Percentiles rank a stretch among this genome's conserved stretches.
These are phyloP conservation scores for Fusarium chuoi DNA, from an alignment of 2,329 filamentous ascomycete species.

Conservation along the genomic window DNA sequence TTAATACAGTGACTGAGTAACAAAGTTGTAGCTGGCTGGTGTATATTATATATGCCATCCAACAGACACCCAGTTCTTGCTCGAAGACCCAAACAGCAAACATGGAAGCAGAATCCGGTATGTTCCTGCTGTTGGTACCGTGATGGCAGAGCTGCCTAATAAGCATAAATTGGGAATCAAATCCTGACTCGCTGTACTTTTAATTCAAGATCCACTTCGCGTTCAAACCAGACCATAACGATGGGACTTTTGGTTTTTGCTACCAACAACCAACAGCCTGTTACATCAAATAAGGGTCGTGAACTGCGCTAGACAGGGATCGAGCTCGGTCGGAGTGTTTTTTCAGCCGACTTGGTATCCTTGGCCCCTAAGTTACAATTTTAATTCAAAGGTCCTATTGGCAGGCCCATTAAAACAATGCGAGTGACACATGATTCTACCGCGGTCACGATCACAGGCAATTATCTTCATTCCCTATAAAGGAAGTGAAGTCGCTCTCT, in stretches of 20 bases:
- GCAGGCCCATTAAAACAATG: not conserved
- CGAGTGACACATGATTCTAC: not conserved
- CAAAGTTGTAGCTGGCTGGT: too few relatives aligned
- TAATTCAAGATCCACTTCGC: not conserved
- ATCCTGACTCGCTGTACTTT: accelerated
- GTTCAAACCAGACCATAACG: too few relatives aligned
- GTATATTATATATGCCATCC: too few relatives aligned
- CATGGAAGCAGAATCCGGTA: too few relatives aligned
- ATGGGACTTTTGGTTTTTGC: not conserved
- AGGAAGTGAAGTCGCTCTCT: not conserved
- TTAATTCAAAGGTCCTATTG: not conserved
- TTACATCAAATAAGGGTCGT: not conserved
- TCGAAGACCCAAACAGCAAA: too few relatives aligned
- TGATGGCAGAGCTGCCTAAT: not conserved
- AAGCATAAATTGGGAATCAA: accelerated
- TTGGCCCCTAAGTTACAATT: not conserved
- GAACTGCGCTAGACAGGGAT: not conserved
- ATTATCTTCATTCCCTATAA: not conserved
- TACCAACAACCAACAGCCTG: not conserved
- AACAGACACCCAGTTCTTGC: too few relatives aligned
- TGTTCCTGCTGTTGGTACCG: too few relatives aligned
- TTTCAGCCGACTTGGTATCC: not conserved
- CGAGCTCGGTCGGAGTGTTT: not conserved
- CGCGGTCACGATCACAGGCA: not conserved
- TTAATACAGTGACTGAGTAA: too few relatives aligned